These are phyloP conservation scores for Herpetomonas muscarum DNA, from an alignment of 208 protist genomes.

Conservation along the genomic window DNA sequence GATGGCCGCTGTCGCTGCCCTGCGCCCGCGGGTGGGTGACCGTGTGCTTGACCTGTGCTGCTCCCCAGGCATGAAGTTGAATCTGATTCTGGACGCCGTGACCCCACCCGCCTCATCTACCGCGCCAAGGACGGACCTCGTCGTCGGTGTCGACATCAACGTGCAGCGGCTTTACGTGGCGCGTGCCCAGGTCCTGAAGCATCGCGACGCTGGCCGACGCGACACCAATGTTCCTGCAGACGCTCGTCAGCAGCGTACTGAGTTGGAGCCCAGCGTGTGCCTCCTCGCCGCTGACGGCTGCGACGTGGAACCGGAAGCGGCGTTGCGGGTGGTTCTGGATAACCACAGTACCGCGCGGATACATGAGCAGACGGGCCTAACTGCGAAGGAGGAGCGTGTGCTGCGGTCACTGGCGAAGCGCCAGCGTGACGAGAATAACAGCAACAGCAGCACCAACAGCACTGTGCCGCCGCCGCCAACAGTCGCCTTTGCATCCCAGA, in stretches of 20 bases:
- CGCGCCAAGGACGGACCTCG: conserved; percentile 19
- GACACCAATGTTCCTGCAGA: neutral
- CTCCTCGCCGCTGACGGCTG: conserved; percentile 55
- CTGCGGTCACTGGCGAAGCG: conserved; percentile 15
- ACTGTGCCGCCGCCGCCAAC: neutral
- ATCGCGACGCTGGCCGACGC: conserved; percentile 10
- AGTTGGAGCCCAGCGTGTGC: conserved; percentile 16
- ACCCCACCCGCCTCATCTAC: conserved; percentile 1
- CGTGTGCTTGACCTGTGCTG: conserved; percentile 83
- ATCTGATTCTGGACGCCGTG: conserved; percentile 59
- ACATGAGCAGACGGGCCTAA: conserved; percentile 6
- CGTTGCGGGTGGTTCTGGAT: conserved; percentile 11
- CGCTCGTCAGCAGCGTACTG: too few species aligned
- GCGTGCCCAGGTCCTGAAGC: conserved; percentile 41
- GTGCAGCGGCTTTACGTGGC: conserved; percentile 51
- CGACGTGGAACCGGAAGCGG: neutral
- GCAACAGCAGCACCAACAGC: neutral
- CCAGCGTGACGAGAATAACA: neutral
- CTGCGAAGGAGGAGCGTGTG: conserved; percentile 20
- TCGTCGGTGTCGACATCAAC: conserved; percentile 70
- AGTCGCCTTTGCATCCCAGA: too few species aligned
- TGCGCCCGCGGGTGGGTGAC: conserved; percentile 51
- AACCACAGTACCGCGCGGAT: too few species aligned
- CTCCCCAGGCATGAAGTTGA: conserved; percentile 84
- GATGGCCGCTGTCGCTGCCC: conserved; percentile 71